Evolutionary conservation across 306 rosid species (phyloP).

Genomic region (Prunus dulcis): DNA sequence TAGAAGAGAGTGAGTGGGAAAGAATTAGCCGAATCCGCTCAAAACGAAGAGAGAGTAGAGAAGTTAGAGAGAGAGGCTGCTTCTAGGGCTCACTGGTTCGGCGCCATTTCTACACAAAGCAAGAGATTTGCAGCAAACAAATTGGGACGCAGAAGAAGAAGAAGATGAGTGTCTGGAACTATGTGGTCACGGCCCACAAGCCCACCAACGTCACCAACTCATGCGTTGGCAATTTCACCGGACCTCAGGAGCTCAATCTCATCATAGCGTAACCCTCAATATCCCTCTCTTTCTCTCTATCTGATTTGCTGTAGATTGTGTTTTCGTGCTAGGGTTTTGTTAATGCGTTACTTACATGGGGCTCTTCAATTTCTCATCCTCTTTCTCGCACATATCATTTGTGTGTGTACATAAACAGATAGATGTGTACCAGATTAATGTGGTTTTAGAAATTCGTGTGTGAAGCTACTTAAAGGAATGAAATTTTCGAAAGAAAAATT

Average conservation of each 20-base stretch:
- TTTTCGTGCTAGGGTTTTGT: constrained; percentile 28
- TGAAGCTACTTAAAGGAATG: neutral
- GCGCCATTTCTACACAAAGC: neutral
- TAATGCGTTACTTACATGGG: neutral
- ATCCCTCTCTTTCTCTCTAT: neutral
- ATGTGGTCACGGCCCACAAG: constrained; percentile 95
- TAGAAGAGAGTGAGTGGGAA: no score
- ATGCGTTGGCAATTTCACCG: constrained; percentile 96
- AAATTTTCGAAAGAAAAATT: neutral
- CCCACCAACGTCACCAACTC: constrained; percentile 96
- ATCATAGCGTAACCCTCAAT: constrained; percentile 59
- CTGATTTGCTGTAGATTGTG: neutral
- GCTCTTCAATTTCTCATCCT: neutral
- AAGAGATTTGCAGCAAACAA: neutral
- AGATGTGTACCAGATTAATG: neutral
- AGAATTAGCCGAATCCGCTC: neutral
- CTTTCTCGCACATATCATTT: no score
- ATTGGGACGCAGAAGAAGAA: neutral
- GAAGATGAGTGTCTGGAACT: constrained; percentile 95
- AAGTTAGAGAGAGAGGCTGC: neutral
- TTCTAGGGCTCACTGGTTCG: constrained; percentile 3
- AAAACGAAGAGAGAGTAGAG: neutral
- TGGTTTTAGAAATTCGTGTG: neutral
- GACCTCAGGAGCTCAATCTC: constrained; percentile 94
- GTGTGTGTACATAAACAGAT: neutral